Evolutionary conservation across 768 basidiomycete species (phyloP), one percentile per base, ranked within the genome.

Genomic region (Lentinula detonsa): DNA sequence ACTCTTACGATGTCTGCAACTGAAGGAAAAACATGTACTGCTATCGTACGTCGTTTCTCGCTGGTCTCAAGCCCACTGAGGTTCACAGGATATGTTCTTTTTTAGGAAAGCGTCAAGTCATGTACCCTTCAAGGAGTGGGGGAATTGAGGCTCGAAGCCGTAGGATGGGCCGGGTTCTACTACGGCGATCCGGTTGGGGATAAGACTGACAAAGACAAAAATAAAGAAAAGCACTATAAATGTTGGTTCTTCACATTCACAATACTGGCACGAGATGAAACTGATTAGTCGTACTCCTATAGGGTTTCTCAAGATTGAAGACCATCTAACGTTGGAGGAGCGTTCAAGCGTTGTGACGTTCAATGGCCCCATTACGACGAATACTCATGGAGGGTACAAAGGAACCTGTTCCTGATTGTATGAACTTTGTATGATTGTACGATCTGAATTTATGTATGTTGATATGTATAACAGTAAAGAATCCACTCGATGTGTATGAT

Each of bases 271-370:
- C 83, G 95, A 63, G 96, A 98, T 82, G 96, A 95, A 86, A 11
- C 11, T 28, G 28, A 2, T 31, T 56, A 4, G 5, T 43, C 42
- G 33, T 23, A 1, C 5, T 15, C 35, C 4, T 35, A 1, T 58
- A 54, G 21, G 57, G 43, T 35, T 55, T 4, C 59, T 60, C 46
- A 13, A 43, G 42, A 13, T 61, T 21, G 18, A 21, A 40, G 2
- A n/a, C 8, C 9, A 37, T 16, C 5, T 43, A 15, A 23, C 60
- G 93, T 91, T 92, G 21, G 97, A 95, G 7, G 94, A 95, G 0
- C 96, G 91, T 68, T 94, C 95, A 7, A 90, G 91, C 57, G 95
- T 95, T n/a, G 95, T 95, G 4, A 74, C 93, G 64, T 92, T 93
- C n/a, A 92, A 96, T 74, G 42, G 42, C 42, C 6, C 42, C 3